Conservation (phyloP, 2,329 filamentous ascomycete genomes). For the Cephalotrichum gorgonifer region DNA sequence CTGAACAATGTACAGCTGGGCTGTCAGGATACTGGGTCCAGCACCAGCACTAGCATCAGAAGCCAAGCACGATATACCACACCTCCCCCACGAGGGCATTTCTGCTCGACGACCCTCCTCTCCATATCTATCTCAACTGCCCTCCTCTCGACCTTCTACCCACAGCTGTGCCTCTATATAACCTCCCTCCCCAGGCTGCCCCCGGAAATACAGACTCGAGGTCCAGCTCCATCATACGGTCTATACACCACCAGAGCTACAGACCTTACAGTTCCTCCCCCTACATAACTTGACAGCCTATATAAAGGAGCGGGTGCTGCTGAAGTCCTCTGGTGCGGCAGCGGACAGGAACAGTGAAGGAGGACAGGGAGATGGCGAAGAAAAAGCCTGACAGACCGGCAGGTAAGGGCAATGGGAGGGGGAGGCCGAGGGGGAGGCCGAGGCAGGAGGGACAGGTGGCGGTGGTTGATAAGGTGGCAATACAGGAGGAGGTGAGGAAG, state of each 20-base stretch:
- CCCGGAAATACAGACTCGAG: background rate
- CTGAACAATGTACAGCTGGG: constrained; percentile 1
- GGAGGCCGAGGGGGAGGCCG: no score
- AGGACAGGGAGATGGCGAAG: background rate
- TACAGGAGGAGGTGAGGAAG: constrained; percentile 3
- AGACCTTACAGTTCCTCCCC: constrained; percentile 24
- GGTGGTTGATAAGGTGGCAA: background rate
- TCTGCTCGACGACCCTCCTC: background rate
- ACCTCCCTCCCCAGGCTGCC: background rate
- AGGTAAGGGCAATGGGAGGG: background rate
- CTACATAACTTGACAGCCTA: constrained; percentile 41
- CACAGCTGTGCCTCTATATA: background rate
- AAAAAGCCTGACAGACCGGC: background rate
- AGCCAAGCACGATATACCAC: background rate
- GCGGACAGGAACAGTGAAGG: constrained; percentile 22
- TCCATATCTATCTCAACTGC: background rate
- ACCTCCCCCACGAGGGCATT: background rate
- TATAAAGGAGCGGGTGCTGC: constrained; percentile 42
- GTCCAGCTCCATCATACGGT: background rate
- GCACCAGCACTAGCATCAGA: background rate
- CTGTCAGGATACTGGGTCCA: background rate
- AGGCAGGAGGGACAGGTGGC: background rate
- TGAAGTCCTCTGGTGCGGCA: constrained; percentile 22
- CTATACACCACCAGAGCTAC: background rate
- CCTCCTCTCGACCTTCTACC: background rate